Percentiles rank a stretch among this genome's conserved stretches.
phyloP scores from a whole-genome alignment of 176 grass and related monocot genomes.

The Pontederia paniculata region DNA sequence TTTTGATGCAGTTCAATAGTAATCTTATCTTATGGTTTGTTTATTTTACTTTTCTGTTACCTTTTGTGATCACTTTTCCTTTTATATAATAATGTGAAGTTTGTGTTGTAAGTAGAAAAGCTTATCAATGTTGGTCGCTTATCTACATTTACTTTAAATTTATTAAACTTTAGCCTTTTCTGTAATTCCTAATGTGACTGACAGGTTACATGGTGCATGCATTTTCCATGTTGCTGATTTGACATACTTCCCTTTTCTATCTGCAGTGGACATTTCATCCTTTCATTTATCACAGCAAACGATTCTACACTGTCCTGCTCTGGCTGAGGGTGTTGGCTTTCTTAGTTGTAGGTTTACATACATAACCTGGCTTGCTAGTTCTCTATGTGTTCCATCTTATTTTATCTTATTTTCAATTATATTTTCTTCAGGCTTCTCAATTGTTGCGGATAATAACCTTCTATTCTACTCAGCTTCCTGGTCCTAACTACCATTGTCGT shows the following conservation, averaged over 20 bases:
- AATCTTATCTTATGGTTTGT: no score
- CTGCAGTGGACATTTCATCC: constrained; percentile 96
- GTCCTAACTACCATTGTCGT: constrained; percentile 92
- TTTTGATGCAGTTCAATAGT: no score
- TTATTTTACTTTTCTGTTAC: no score
- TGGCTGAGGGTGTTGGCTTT: constrained; percentile 88
- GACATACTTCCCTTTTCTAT: constrained; percentile 15
- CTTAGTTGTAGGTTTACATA: constrained; percentile 65
- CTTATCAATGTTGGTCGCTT: no score
- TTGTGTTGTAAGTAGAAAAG: no score
- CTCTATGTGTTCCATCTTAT: constrained; percentile 4
- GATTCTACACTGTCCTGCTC: constrained; percentile 85
- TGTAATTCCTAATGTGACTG: background rate
- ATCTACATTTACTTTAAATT: no score
- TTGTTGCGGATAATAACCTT: constrained; percentile 74
- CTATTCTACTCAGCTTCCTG: constrained; percentile 96
- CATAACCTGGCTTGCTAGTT: no score
- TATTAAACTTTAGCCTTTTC: background rate
- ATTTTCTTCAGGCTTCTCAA: constrained; percentile 57
- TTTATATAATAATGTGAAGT: no score
- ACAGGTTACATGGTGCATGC: background rate
- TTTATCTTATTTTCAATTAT: constrained; percentile 1
- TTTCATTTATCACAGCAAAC: constrained; percentile 90
- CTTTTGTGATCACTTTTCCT: no score
- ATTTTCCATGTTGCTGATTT: constrained; percentile 8